phyloP scores from a whole-genome alignment of 2,329 filamentous ascomycete genomes.

The Alternaria dauci region DNA sequence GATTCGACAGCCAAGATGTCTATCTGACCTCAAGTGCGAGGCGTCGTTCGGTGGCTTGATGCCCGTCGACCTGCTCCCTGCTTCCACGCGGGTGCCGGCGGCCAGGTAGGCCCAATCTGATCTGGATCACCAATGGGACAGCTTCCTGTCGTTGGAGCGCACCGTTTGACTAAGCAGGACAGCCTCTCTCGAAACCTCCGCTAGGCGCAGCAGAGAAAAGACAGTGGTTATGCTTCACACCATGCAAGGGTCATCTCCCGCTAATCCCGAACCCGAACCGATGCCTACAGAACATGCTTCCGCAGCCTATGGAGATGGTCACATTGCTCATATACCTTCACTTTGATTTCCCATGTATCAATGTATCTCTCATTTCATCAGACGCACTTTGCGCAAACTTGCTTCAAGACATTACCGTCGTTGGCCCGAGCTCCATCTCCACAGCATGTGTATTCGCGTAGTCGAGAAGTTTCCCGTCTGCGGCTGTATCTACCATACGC shows the following conservation, averaged over 20 bases:
- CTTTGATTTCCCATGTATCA: background rate
- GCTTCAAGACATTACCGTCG: background rate
- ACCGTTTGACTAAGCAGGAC: background rate
- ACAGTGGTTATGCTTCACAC: background rate
- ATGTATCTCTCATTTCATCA: background rate
- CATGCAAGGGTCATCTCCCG: constrained; percentile 3
- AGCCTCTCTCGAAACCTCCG: background rate
- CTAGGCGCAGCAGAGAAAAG: background rate
- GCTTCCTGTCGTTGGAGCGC: background rate
- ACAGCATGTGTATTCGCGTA: constrained; percentile 47
- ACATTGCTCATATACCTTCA: background rate
- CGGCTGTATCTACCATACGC: constrained; percentile 48
- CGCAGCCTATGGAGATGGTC: background rate
- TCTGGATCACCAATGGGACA: constrained; percentile 12
- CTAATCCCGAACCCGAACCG: constrained; percentile 4
- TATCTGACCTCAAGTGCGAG: constrained; percentile 5
- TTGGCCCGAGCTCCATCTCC: background rate
- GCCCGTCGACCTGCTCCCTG: constrained; percentile 1
- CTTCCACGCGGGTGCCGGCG: constrained; percentile 9
- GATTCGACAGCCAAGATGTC: constrained; percentile 17
- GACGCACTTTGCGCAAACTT: background rate
- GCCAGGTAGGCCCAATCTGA: constrained; percentile 7
- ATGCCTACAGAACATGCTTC: constrained; percentile 2
- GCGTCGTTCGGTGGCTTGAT: constrained; percentile 11
- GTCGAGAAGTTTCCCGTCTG: constrained; percentile 50